Evolutionary conservation across 2,329 filamentous ascomycete genomes (phyloP), one percentile per base, ranked within the genome.

Genomic region (Talaromyces funiculosus): DNA sequence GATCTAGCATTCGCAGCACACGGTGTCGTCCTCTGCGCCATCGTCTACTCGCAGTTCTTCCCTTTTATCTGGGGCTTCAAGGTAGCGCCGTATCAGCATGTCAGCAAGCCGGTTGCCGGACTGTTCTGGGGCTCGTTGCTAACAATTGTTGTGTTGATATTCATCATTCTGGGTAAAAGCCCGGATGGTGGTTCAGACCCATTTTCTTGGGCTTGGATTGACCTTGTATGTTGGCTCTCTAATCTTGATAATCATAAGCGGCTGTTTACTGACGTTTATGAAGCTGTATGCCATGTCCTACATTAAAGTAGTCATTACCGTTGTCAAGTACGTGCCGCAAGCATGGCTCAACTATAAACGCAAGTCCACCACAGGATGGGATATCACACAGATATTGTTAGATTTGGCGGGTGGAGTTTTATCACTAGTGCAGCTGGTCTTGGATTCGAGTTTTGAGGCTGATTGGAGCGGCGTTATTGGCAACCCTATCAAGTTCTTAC

Each of bases 301-400:
- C 72, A 87, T 96, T 71, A 99, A 99, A 77, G 81, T 99, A 35
- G 75, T 92, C 59, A 85, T 96, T 65, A 96, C 93, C 0, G 78
- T 97, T 26, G 84, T 96, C 76, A 99, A 99, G 78, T 97, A 97
- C 76, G 86, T 90, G 51, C 94, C 94, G 4, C 92, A 96, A 79
- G 85, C 90, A 38, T 81, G 89, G 69, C 82, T 88, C 67, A 97
- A 97, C 78, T 92, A 88, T 72, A 86, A 86, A 68, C 91, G 93
- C 69, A 84, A 88, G 71, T 95, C 90, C 60, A 97, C 94, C 0
- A 77, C 83, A 20, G 94, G 94, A 38, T 97, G 93, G 92, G 89
- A 86, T 68, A 97, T 97, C 65, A 79, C 79, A 63, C 88, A 91
- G 72, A 92, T 97, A 67, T 78, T 96, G 51, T 81, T 97, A 9